These are phyloP conservation scores for Daedalea quercina DNA, from an alignment of 768 basidiomycete species.

Conservation along the genomic window DNA sequence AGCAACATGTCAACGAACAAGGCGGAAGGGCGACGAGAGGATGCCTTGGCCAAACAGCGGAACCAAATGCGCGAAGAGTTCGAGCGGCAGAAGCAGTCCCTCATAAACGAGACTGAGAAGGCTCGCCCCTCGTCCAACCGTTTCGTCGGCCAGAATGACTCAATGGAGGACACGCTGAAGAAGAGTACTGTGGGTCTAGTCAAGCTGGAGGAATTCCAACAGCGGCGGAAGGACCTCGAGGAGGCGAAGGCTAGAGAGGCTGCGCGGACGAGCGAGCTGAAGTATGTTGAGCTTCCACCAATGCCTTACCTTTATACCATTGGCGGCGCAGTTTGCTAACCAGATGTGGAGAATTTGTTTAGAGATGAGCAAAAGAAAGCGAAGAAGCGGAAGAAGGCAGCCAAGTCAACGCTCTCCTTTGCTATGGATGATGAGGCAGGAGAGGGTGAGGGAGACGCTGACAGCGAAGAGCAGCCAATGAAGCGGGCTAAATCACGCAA, in stretches of 20 bases:
- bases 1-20: conserved; percentile 64
- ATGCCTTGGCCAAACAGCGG: conserved; percentile 80
- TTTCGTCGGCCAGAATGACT: conserved; percentile 92
- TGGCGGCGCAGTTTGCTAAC: conserved; percentile 49
- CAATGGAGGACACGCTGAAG: conserved; percentile 90
- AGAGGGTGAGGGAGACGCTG: conserved; percentile 46
- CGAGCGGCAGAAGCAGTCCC: conserved; percentile 71
- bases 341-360: conserved; percentile 76
- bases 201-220: conserved; percentile 87
- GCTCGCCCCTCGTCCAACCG: conserved; percentile 80
- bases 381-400: conserved; percentile 90
- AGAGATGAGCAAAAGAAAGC: conserved; percentile 79
- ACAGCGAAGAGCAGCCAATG: conserved; percentile 38
- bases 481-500: conserved; percentile 85
- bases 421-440: conserved; percentile 79
- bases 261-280: conserved; percentile 74
- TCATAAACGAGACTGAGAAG: conserved; percentile 89
- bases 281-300: conserved; percentile 52
- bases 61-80: conserved; percentile 74
- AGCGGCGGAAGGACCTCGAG: conserved; percentile 80
- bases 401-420: conserved; percentile 88
- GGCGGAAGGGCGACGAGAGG: conserved; percentile 80
- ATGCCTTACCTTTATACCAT: conserved; percentile 18
- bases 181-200: conserved; percentile 89
- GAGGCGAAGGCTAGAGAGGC: conserved; percentile 89